Conservation (phyloP, 106 monocot species). For the Platanthera guangdongensis region DNA sequence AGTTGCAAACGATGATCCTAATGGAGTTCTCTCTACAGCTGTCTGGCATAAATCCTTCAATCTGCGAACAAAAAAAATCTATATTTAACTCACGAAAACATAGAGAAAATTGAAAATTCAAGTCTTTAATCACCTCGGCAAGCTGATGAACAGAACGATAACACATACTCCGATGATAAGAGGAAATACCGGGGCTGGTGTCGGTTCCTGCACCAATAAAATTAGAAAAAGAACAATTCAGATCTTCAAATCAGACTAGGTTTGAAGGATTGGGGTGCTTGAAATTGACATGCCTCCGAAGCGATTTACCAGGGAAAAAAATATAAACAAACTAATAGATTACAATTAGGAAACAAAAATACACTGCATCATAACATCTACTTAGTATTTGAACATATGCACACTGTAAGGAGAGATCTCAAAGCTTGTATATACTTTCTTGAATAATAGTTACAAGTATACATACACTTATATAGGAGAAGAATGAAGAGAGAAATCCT, state of each 20-base stretch:
- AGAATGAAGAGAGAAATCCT: no score
- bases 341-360: no score
- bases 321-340: not conserved
- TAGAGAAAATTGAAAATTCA: not conserved
- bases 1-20: constrained; percentile 18
- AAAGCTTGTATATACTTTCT: no score
- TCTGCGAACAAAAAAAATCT: constrained; percentile 16
- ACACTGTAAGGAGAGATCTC: no score
- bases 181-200: constrained; percentile 82
- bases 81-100: not conserved
- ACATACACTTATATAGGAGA: no score
- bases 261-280: not conserved
- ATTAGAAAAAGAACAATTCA: not conserved
- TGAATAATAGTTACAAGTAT: no score
- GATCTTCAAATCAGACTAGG: not conserved
- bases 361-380: no score
- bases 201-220: constrained; percentile 53
- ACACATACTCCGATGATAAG: constrained; percentile 62
- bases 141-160: constrained; percentile 71
- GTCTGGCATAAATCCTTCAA: constrained; percentile 63
- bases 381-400: no score
- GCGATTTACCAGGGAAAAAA: not conserved
- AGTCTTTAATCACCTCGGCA: constrained; percentile 59
- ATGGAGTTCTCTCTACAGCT: constrained; percentile 26
- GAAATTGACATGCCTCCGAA: no score